Conservation (phyloP, 179 eudicot genomes). For the Sideroxylon spinosum region DNA sequence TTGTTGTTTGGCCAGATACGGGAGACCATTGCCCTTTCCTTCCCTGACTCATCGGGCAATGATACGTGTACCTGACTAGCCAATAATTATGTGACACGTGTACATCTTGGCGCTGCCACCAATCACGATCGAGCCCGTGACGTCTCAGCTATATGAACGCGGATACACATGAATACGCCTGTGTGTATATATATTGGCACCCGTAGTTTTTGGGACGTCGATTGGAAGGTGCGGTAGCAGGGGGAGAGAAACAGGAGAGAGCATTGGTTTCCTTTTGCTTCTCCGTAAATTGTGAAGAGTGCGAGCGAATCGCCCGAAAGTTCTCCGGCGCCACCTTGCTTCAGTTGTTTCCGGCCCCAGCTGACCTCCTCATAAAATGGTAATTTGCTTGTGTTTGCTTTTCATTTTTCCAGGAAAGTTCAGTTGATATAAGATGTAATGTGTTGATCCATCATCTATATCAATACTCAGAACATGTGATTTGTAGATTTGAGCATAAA, state of each 20-base stretch:
- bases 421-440: background rate
- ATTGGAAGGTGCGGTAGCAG: background rate
- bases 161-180: too few relatives aligned
- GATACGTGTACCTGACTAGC: background rate
- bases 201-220: background rate
- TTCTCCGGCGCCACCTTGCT: background rate
- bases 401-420: too few relatives aligned
- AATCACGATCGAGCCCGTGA: constrained; percentile 3
- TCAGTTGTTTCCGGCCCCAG: constrained; percentile 11
- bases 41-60: background rate
- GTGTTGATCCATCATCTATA: background rate
- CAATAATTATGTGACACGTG: background rate
- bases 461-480: background rate
- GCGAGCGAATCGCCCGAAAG: background rate
- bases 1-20: background rate
- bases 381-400: background rate
- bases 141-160: background rate
- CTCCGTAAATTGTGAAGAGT: constrained; percentile 6
- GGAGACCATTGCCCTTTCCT: background rate
- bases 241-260: background rate
- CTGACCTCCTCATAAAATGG: constrained; percentile 24
- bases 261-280: background rate
- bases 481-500: background rate
- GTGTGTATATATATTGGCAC: background rate
- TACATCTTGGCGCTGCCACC: background rate